A percentile compares a stretch with the other conserved stretches of the same genome.
Evolutionary conservation across 345 rosid genomes (phyloP).

Genomic region (Cochlearia excelsa): DNA sequence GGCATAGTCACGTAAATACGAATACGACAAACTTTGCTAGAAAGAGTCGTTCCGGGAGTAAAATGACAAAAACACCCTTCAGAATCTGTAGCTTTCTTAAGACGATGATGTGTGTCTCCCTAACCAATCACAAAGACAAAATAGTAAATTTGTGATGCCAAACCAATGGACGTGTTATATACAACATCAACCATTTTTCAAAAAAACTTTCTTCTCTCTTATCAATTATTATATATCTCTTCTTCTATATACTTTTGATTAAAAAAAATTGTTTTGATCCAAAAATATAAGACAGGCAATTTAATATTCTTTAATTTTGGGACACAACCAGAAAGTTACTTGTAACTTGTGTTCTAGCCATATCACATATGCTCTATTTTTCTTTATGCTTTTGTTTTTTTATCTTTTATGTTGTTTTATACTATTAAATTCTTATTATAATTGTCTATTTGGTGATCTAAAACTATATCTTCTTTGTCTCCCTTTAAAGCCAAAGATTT

Average conservation of each 20-base stretch:
- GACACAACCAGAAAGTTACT: no score
- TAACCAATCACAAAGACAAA: constrained; percentile 34
- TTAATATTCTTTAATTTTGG: no score
- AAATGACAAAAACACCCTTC: constrained; percentile 19
- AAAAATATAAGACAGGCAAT: no score
- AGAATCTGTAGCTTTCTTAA: constrained; percentile 27
- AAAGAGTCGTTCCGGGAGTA: background rate
- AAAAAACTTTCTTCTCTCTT: background rate
- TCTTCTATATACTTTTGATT: no score
- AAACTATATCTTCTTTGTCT: constrained; percentile 26
- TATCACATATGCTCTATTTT: background rate
- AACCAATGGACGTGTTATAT: constrained; percentile 28
- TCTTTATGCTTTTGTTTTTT: background rate
- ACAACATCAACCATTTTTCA: background rate
- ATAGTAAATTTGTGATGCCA: constrained; percentile 24
- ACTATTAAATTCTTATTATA: background rate
- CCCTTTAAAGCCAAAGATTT: constrained; percentile 20
- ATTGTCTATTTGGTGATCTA: constrained; percentile 21
- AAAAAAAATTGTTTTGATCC: no score
- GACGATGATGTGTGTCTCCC: constrained; percentile 34
- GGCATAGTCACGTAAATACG: no score
- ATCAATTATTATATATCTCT: no score
- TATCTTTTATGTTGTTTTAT: background rate
- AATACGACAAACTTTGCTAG: constrained; percentile 5
- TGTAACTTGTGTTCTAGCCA: background rate